Conservation (phyloP, 2,329 filamentous ascomycete genomes). For the Scopulariopsis brevicaulis region DNA sequence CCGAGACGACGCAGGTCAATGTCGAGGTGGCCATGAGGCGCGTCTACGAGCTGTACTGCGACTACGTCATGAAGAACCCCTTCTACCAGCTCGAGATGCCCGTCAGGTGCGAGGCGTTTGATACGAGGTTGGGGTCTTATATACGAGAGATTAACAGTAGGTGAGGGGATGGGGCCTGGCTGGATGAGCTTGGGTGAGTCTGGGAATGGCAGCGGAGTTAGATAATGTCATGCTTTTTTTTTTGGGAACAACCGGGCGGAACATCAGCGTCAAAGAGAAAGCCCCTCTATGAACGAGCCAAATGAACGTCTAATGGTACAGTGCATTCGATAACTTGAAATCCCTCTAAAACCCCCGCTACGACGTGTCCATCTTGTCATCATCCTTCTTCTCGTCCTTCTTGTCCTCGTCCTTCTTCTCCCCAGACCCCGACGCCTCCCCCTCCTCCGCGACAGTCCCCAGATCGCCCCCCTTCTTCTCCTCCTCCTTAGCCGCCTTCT, state of each 20-base stretch:
- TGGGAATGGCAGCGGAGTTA: neutral
- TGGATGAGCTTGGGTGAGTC: neutral
- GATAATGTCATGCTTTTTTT: neutral
- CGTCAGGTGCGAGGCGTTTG: conserved; percentile 88
- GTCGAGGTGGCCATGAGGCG: conserved; percentile 73
- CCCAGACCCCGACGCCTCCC: conserved; percentile 36
- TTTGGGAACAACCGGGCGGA: neutral
- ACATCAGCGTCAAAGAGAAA: neutral
- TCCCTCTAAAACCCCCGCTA: conserved; percentile 22
- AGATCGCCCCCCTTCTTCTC: conserved; percentile 62
- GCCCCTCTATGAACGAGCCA: neutral
- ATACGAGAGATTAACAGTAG: conserved; percentile 61
- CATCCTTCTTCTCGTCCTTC: conserved; percentile 32
- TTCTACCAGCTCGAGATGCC: conserved; percentile 99
- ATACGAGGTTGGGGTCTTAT: conserved; percentile 72
- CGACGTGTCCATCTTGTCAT: conserved; percentile 73
- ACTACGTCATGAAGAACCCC: conserved; percentile 99
- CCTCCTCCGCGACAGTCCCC: conserved; percentile 73
- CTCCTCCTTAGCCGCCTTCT: conserved; percentile 60
- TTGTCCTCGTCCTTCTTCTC: conserved; percentile 26
- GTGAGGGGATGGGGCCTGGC: conserved; percentile 11
- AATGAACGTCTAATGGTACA: conserved; percentile 1
- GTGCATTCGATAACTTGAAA: neutral
- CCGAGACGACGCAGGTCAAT: conserved; percentile 77
- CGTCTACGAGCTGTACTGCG: conserved; percentile 89